Base-by-base conservation (phyloP, 139 green algal genomes). In the Mychonastes homosphaera region DNA sequence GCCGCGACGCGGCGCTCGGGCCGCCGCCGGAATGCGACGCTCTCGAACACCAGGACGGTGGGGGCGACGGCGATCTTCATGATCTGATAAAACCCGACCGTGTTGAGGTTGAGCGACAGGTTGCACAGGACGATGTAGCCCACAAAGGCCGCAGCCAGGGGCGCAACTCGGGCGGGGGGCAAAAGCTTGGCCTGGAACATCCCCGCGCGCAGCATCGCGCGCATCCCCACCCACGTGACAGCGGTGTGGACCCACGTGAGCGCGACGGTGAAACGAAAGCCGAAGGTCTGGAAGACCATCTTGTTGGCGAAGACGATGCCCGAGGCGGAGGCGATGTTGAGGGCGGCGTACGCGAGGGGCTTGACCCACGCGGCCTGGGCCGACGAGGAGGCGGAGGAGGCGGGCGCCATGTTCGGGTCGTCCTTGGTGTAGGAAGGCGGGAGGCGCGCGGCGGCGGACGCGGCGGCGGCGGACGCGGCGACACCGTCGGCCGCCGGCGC, bases 251-350 rank as follows among this genome's bases (percentile, higher is more conserved):
- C 74, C 62, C 84, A 80, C 2, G 87, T 94, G 6, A 95, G 72
- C 4, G 80, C 74, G 50, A 77, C 83, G 1, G 82, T 86, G 73
- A 89, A 94, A 23, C 69, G 55, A 53, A 92, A 95, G 23, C 69
- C 56, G 58, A 77, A 90, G 2, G 69, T 67, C 30, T 47, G 35
- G 47, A 90, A 85, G 0, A 91, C 80, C 16, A 79, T 48, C 63
- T 95, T 95, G 73, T 95, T 95, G 21, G 87, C 86, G 47, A 95
- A 94, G 0, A 95, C 84, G 27, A 93, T 91, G 45, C 69, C 71
- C 0, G 69, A 75, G 2, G 72, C 76, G 16, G 64, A 71, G 1
- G 65, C 48, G 1, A 90, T 70, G 29, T 90, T 90, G 38, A 85
- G 64, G 0, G 74, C 29, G 3, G 73, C 80, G 53, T 90, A 89